Base-by-base conservation (phyloP, 257 asterid species). In the Perilla frutescens region DNA sequence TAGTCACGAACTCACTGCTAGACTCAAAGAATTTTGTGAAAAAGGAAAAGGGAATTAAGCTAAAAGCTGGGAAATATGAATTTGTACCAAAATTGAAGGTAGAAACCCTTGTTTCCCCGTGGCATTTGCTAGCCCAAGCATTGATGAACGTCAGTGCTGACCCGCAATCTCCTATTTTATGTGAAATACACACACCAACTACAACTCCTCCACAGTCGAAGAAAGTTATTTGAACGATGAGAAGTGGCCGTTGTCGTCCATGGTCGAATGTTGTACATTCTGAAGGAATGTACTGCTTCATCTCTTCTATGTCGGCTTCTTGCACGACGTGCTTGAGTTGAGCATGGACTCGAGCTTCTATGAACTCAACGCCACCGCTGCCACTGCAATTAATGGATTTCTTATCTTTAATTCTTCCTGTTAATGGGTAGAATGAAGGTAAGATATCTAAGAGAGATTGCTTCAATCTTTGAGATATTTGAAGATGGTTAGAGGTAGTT, bases 121-220 rank as follows among this genome's bases (percentile, higher is more conserved):
- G 51, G 51, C 51, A 47, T 47, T 13, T 47, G 58, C 69, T n/a
- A 84, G 64, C 88, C 89, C 88, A 88, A 1, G 84, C 70, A 36
- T 78, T 62, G 72, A 82, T 26, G 70, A 87, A 87, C 31, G 48
- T 70, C 20, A 72, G 74, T 3, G 75, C 12, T 5, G 89, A 84
- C 1, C 66, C 47, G 5, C 36, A 49, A 55, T 86, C 88, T 9
- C 68, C 83, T 2, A 81, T 41, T 43, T 58, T 55, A 45, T 86
- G 90, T 6, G 77, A 79, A 31, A 79, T 6, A 37, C 85, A 71
- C 5, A 53, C 63, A 11, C 84, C 83, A 43, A 86, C 9, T 0
- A 66, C 85, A 3, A 61, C 13, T 5, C 87, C 85, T 6, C 84
- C 88, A 29, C 84, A 83, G 0, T 72, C 78, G 14, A 81, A 84